These are phyloP conservation scores for Digitaria exilis DNA, from an alignment of 202 grass and related monocot genomes.

Conservation along the genomic window DNA sequence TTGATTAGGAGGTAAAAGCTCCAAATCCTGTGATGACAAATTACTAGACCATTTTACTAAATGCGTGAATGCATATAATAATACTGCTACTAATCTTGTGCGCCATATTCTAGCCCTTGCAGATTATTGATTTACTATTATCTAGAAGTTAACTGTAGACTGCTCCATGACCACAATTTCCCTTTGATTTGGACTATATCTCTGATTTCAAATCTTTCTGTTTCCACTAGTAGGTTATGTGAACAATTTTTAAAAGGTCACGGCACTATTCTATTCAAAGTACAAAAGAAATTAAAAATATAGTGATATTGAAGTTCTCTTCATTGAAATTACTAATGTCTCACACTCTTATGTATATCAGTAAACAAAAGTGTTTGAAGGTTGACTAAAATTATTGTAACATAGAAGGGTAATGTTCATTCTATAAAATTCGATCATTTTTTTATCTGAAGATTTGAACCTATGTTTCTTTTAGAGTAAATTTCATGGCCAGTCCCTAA, in stretches of 20 bases:
- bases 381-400: neutral
- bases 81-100: neutral
- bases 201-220: neutral
- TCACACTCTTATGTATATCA: neutral
- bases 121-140: neutral
- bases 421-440: neutral
- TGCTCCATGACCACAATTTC: no score
- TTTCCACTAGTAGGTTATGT: neutral
- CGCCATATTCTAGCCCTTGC: neutral
- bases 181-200: neutral
- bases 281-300: neutral
- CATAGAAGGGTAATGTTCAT: neutral
- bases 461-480: no score
- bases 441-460: neutral
- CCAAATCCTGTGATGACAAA: neutral
- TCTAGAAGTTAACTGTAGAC: neutral
- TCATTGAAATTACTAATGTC: neutral
- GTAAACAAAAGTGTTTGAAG: no score
- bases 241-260: no score
- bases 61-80: neutral
- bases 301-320: neutral
- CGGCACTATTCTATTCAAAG: no score
- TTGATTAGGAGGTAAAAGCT: neutral
- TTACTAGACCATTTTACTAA: neutral
- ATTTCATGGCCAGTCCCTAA: no score